Base-by-base conservation (phyloP, 345 rosid species). In the Eutrema heterophyllum region DNA sequence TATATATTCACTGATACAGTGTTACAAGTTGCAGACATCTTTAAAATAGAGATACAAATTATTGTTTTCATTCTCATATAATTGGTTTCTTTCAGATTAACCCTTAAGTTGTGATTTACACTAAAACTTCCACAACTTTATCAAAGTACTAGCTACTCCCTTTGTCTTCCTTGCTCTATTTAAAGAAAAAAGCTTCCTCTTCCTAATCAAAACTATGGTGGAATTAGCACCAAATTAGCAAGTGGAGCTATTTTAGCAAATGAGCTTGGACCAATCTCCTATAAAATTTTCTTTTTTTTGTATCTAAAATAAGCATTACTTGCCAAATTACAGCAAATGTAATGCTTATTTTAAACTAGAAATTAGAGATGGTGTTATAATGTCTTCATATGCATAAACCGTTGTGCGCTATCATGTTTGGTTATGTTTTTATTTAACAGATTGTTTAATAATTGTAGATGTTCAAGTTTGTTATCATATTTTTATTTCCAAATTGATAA, bases 11-110 rank as follows among this genome's bases (percentile, higher is more conserved):
- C 53, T 10, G 30, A 41, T 52, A 16, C 50, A 52, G 10, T 43
- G 29, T 24, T 50, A 48, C 65, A 63, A 41, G 35, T 68, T 51
- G 38, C 62, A 65, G 40, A 73, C 71, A 67, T 38, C 57, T 55
- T 30, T 57, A 43, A 40, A 16, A 5, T 6, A 1, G n/a, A 45
- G 21, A 50, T 7, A 30, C 21, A 0, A 32, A 0, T 9, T 33
- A 12, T 53, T 21, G 16, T 57, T 52, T 53, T 27, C 10, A 35
- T 76, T 66, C 21, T 63, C 44, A 33, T 12, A 26, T 67, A 38
- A 8, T 5, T 62, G 12, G 7, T 3, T 10, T 63, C 6, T 8
- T 21, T 44, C 32, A 5, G 15, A 2, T 36, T 35, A 13, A 38
- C 9, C 5, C 38, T 30, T 38, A 40, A 45, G 8, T 66, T 54